Base-by-base conservation (phyloP, 768 basidiomycete species). In the Suillus luteus region DNA sequence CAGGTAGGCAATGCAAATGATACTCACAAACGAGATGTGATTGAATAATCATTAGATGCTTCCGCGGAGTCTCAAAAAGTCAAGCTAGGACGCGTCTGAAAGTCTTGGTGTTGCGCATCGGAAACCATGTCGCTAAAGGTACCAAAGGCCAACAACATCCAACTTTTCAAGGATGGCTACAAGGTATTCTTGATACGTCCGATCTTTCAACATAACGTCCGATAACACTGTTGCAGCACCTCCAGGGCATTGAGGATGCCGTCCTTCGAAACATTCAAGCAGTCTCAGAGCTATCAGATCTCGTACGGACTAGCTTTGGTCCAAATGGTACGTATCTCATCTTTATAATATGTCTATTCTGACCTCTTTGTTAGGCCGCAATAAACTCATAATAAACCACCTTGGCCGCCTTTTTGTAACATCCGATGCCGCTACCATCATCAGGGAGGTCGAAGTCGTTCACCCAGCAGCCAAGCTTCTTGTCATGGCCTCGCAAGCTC, bases 401-500 rank as follows among this genome's bases (percentile, higher is more conserved):
- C 83, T 99, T 41, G 95, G 95, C 61, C 85, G 89, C 76, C 83
- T 98, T 44, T 99, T 99, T 78, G 96, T 99, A 65, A 99, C 97
- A 40, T 96, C 95, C 55, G 96, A 99, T 85, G 96, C 97, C 11
- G 97, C 97, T 14, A 99, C 96, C 64, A 99, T 99, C 77, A 95
- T 99, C 72, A 86, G 91, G 67, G 97, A 99, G 80, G 89, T 99
- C 73, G 97, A 99, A 74, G 95, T 99, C 62, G 95, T 99, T 17
- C 97, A 99, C 77, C 97, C 97, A 1, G 97, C 96, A 6, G 97
- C 96, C 38, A 99, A 99, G 75, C 82, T 99, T n/a, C 80, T 99
- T n/a, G 96, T 98, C 15, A 97, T 98, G 95, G 94, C 95, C 33
- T 93, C 92, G 33, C 95, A 98, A 72, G 93, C 96, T 14, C 97